Evolutionary conservation across 192 early-diverging fungal genomes (phyloP).

Genomic region (Podila epigama): DNA sequence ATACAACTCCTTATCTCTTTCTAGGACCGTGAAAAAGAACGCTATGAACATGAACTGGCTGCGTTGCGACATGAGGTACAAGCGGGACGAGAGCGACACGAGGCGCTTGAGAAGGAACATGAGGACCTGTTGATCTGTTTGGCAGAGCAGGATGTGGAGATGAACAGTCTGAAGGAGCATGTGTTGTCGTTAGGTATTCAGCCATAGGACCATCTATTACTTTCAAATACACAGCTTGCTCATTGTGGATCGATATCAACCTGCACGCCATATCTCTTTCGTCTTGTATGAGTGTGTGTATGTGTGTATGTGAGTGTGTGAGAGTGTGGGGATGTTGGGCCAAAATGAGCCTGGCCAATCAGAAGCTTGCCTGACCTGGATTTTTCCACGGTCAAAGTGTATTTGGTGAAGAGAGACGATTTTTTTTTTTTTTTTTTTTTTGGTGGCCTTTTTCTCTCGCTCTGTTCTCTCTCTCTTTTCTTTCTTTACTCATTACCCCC

Average conservation of each 20-base stretch:
- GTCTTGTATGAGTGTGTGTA: no score
- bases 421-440: constrained; percentile 2
- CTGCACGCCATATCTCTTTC: no score
- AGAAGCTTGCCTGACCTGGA: background rate
- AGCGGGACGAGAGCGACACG: constrained; percentile 22
- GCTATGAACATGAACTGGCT: constrained; percentile 14
- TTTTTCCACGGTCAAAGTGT: constrained; percentile 21
- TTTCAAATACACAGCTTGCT: no score
- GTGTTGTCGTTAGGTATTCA: constrained; percentile 12
- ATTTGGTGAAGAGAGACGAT: background rate
- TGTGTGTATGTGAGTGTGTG: no score
- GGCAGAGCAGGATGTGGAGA: constrained; percentile 79
- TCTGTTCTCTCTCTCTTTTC: background rate
- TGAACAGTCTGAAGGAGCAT: constrained; percentile 26
- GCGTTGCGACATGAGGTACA: constrained; percentile 3
- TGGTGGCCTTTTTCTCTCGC: background rate
- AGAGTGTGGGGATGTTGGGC: background rate
- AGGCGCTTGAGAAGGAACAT: constrained; percentile 71
- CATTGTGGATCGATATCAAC: no score
- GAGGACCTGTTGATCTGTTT: constrained; percentile 86
- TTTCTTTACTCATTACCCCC: background rate
- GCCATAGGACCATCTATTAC: background rate
- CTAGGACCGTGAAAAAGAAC: constrained; percentile 24
- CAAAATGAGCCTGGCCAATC: background rate
- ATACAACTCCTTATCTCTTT: no score